Base-by-base conservation (phyloP, 208 protist genomes). In the Trypanosoma theileri region DNA sequence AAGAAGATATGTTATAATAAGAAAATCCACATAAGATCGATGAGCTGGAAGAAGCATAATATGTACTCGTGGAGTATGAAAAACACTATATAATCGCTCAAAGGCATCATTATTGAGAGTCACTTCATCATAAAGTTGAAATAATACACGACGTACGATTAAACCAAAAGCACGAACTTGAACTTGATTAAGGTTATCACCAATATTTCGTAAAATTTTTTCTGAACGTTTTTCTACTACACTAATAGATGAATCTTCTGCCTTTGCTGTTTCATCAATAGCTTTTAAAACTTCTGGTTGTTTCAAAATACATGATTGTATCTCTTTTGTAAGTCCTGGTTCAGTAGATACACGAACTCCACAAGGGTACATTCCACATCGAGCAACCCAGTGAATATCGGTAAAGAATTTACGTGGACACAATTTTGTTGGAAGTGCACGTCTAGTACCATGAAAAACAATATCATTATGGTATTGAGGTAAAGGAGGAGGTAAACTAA, bases 21-120 rank as follows among this genome's bases (percentile, higher is more conserved):
- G 68, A 69, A 97, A 97, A 69, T 97, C 93, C 17, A 91, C 51
- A 76, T 97, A 96, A 17, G 79, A 89, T 59, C 90, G 82, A 58
- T 96, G 91, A 9, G 85, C 75, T 24, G 91, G 91, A 17, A 94
- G 70, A 17, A 93, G 77, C 35, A 97, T 84, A 44, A 96, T 51
- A 10, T 84, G 63, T 3, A 73, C 77, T 17, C 81, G 72, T 35
- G 85, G 88, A 50, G 82, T 79, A 28, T 63, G 42, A 40, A 83
- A 76, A 35, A 83, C 64, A 10, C 75, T 75, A 46, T 72, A 72
- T 7, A 95, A 62, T 9, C 73, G 74, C 54, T 89, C 86, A 74
- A 84, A 91, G 17, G 77, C 83, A 0, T n/a, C 57, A 28, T 57
- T 50, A 66, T 95, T 93, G 16, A 88, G 62, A 63, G 81, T 79